Evolutionary conservation across 2,329 filamentous ascomycete species (phyloP).

Genomic region (Colletotrichum sp.): DNA sequence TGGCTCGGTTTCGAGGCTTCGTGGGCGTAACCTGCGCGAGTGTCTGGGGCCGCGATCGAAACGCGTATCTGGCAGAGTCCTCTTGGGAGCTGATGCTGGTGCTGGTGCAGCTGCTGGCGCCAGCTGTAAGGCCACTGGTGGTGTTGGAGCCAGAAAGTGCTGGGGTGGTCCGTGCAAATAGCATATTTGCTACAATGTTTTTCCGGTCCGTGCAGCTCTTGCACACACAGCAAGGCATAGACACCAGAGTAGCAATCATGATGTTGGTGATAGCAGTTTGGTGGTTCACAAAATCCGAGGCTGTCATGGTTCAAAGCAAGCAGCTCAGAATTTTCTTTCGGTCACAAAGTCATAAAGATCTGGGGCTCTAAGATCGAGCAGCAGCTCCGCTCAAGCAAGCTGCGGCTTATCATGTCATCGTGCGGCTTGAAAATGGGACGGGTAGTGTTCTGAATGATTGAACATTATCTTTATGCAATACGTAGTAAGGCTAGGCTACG

Average conservation of each 20-base stretch:
- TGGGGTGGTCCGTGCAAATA: slow-evolving; percentile 2
- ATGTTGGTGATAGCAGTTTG: not conserved
- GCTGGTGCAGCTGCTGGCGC: not conserved
- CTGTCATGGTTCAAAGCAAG: not conserved
- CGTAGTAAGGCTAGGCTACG: not conserved
- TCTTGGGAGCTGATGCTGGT: not conserved
- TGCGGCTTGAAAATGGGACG: not conserved
- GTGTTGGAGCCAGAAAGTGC: not conserved
- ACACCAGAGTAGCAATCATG: not conserved
- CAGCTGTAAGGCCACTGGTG: slow-evolving; percentile 11
- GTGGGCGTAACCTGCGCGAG: not conserved
- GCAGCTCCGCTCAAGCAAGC: not conserved
- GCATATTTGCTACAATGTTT: not conserved
- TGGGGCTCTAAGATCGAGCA: not conserved
- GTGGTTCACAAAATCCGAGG: not conserved
- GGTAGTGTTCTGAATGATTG: slow-evolving; percentile 4
- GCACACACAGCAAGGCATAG: not conserved
- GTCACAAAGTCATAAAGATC: not conserved
- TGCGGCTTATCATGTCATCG: not conserved
- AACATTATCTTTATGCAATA: slow-evolving; percentile 20
- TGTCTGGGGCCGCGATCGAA: slow-evolving; percentile 8
- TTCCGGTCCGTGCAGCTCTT: slow-evolving; percentile 1
- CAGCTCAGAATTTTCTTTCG: not conserved
- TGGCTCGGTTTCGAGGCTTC: not conserved
- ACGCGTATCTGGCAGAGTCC: slow-evolving; percentile 1